Base-by-base conservation (phyloP, 2,329 filamentous ascomycete genomes). In the Seiridium unicorne region DNA sequence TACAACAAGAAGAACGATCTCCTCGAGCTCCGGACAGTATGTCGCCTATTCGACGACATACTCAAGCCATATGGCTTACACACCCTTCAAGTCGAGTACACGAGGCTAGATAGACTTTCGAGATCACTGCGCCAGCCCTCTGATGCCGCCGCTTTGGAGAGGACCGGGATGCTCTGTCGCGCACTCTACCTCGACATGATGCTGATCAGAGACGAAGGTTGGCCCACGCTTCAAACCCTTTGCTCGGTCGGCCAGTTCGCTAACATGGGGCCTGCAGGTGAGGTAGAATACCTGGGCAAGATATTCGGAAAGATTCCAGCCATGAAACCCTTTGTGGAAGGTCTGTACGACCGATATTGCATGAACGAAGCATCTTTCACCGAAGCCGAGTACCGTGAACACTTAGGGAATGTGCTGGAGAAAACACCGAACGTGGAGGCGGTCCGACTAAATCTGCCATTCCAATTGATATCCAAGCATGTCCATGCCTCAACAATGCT, bases 121-220 rank as follows among this genome's bases (percentile, higher is more conserved):
- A 6, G n/a, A 26, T 9, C 36, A 7, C 73, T 66, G 61, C 70
- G 64, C 13, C 64, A 63, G 18, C 75, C 69, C 4, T 77, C 74
- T 1, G 69, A 74, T 55, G 61, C 74, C n/a, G 72, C 75, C 65
- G 76, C 75, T 5, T 67, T 84, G n/a, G 73, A 76, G 63, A 77
- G 76, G 2, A 74, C 82, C 55, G 81, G 79, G 2, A 73, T 75
- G 36, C 71, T 80, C n/a, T 81, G 79, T 73, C 77, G 77, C 64
- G 77, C 79, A 36, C 65, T 84, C 4, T 81, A 79, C 60, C 73
- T 84, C 53, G 81, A 84, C 65, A 70, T 84, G 68, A 83, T 81
- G 79, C 75, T 83, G 13, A 69, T 84, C 44, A 76, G 81, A 64
- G 81, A 84, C 65, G 79, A 83, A 57, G 67, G 81, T 83, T 71